Evolutionary conservation across 2,329 filamentous ascomycete genomes (phyloP), one percentile per base, ranked within the genome.

Genomic region (Fusarium musae): DNA sequence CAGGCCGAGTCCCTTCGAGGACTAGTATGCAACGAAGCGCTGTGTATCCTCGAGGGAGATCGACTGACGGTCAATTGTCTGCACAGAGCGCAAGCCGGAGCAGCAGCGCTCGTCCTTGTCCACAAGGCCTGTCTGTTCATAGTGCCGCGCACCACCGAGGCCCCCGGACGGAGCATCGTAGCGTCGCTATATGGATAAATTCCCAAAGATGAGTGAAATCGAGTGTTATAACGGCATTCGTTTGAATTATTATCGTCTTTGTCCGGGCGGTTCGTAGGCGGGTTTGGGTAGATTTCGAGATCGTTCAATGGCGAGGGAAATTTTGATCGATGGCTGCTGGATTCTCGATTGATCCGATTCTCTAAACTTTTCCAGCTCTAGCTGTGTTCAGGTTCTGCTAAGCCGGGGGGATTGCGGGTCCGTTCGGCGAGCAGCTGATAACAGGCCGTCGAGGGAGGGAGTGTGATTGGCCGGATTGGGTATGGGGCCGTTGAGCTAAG

Each of bases 1-100:
- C 93, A 94, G 56, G 91, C 90, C n/a, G 92, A 95, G 34, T 85
- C 84, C 32, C 84, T 82, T 52, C 78, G 82, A 11, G 82, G 78
- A 12, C 83, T 85, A 21, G 82, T 83, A 75, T 89, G 87, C 67
- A 88, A 65, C 36, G 74, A 62, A 32, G 80, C 73, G 59, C 77
- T 77, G 36, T 78, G 78, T 70, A 73, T 75, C 69, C 82, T 82
- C 74, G 80, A 78, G 66, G 81, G 75, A 68, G 82, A 78, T 64
- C 77, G 76, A 67, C 78, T 81, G 54, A 81, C 66, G 47, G 70
- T 73, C 67, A 77, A 72, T 67, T 77, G 73, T 59, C 79, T 78
- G 69, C 81, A 82, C 44, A 80, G 68, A 42, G 74, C 61, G 64
- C 82, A 83, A 32, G 77, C 77, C 37, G 79, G 75, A 46, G 76